Evolutionary conservation across 78 protist genomes (phyloP).

Genomic region (Dictyostelium purpureum): DNA sequence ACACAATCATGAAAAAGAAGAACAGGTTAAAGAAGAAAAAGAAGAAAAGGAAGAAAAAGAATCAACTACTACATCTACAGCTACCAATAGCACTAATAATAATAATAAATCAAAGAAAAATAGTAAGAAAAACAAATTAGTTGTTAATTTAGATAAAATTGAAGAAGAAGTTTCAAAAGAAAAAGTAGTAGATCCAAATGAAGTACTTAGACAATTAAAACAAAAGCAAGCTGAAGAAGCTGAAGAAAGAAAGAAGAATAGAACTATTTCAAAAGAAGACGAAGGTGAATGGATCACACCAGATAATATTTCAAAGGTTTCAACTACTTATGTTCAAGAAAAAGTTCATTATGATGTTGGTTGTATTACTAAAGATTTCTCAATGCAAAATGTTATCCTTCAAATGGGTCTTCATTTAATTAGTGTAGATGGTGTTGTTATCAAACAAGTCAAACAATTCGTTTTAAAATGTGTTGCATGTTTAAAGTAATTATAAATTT

Average conservation of each 20-base stretch:
- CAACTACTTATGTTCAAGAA: not conserved
- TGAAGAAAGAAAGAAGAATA: conserved; percentile 38
- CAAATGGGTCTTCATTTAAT: conserved; percentile 87
- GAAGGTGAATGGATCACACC: conserved; percentile 93
- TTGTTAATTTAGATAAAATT: conserved; percentile 24
- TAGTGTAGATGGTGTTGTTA: conserved; percentile 82
- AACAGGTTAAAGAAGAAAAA: not conserved
- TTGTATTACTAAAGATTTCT: conserved; percentile 90
- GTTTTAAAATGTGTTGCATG: conserved; percentile 92
- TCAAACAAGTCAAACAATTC: conserved; percentile 83
- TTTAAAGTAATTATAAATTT: conserved; percentile 47
- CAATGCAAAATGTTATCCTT: conserved; percentile 92
- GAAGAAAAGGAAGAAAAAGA: not conserved
- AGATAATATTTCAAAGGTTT: conserved; percentile 66
- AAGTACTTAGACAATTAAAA: conserved; percentile 4
- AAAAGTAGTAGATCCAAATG: conserved; percentile 18
- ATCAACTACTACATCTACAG: not conserved
- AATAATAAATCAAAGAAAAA: not conserved
- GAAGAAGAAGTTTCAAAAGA: conserved; percentile 7
- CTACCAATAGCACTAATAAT: not conserved
- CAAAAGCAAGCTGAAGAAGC: conserved; percentile 50
- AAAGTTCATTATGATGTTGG: conserved; percentile 27
- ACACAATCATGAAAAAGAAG: not conserved
- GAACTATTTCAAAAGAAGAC: conserved; percentile 47
- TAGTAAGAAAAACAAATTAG: conserved; percentile 1